These are phyloP conservation scores for Phytophthora sp. DNA, from an alignment of 352 stramenopile genomes.

Conservation along the genomic window DNA sequence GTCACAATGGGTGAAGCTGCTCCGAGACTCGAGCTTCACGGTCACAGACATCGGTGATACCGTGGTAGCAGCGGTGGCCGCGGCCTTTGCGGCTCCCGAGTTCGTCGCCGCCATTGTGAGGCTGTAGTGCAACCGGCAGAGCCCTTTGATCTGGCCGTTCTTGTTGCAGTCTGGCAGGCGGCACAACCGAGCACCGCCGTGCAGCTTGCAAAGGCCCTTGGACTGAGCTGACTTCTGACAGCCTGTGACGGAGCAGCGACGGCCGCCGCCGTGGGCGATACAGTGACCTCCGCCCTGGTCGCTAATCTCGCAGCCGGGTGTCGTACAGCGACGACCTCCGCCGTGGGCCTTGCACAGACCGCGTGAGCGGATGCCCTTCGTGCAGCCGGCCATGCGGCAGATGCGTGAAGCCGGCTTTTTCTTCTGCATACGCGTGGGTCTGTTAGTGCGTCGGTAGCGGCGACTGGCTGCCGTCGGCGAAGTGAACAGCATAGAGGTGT, in stretches of 20 bases:
- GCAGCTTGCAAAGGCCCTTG: constrained; percentile 83
- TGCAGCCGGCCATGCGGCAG: constrained; percentile 77
- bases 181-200: constrained; percentile 81
- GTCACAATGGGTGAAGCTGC: constrained; percentile 21
- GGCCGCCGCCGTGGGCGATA: constrained; percentile 76
- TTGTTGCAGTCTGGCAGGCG: constrained; percentile 74
- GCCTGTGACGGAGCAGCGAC: constrained; percentile 62
- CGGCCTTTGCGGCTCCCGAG: constrained; percentile 14
- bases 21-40: constrained; percentile 26
- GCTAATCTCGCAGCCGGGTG: constrained; percentile 80
- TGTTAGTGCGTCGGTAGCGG: constrained; percentile 26
- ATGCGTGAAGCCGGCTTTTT: constrained; percentile 72
- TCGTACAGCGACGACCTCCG: constrained; percentile 77
- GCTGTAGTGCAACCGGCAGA: constrained; percentile 78
- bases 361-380: constrained; percentile 82
- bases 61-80: too few relatives aligned
- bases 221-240: constrained; percentile 87
- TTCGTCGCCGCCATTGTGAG: constrained; percentile 39
- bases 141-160: constrained; percentile 83
- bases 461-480: constrained; percentile 32
- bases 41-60: neutral
- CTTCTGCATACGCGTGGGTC: constrained; percentile 42
- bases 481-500: constrained; percentile 38
- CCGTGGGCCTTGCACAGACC: constrained; percentile 88
- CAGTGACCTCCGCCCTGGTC: constrained; percentile 88